These are phyloP conservation scores for Cystobasidium ongulense DNA, from an alignment of 768 basidiomycete genomes.

Conservation along the genomic window DNA sequence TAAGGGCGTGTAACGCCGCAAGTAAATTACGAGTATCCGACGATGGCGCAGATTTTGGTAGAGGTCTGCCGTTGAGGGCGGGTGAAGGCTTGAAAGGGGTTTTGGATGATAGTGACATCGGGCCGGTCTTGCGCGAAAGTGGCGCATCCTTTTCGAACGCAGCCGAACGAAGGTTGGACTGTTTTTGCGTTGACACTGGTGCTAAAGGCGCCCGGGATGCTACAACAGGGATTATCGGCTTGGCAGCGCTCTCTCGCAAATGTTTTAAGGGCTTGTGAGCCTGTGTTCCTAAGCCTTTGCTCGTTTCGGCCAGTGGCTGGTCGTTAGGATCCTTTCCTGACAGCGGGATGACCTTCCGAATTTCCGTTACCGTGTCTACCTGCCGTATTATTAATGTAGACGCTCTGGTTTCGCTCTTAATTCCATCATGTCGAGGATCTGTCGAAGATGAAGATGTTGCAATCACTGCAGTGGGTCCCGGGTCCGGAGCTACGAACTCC, in stretches of 20 bases:
- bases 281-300: not conserved
- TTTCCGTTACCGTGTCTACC: not conserved
- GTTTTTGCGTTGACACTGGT: not conserved
- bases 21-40: not conserved
- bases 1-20: not conserved
- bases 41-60: not conserved
- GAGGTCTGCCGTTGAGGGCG: not conserved
- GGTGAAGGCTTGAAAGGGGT: not conserved
- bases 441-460: too few species aligned
- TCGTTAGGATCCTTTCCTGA: not conserved
- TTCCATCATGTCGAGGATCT: not conserved
- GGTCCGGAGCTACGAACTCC: constrained; percentile 20
- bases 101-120: not conserved
- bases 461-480: constrained; percentile 5
- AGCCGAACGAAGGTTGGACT: not conserved
- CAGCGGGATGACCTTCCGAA: not conserved
- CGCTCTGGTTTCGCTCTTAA: not conserved
- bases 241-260: not conserved
- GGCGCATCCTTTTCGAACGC: not conserved
- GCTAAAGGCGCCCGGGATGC: not conserved
- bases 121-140: not conserved
- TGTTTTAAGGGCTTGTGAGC: not conserved
- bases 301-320: not conserved
- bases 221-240: not conserved
- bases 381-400: not conserved